These are phyloP conservation scores for Polyporus arcularius DNA, from an alignment of 768 basidiomycete species.

Conservation along the genomic window DNA sequence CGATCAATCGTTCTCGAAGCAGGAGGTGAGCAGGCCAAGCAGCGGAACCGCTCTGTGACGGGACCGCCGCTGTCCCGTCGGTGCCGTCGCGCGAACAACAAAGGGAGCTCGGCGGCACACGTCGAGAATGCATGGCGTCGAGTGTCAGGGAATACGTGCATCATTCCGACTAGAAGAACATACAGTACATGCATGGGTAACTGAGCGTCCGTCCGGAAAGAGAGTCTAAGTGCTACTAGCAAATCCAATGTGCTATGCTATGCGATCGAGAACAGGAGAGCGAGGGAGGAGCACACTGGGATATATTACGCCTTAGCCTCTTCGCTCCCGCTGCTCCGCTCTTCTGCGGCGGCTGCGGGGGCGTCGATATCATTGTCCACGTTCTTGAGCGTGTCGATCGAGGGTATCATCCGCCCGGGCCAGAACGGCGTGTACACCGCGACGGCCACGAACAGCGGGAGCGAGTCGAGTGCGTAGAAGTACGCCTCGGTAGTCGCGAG, in stretches of 20 bases:
- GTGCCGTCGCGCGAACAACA: no score
- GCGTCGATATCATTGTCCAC: neutral
- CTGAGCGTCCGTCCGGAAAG: no score
- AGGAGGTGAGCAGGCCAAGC: no score
- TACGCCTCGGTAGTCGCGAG: constrained; percentile 58
- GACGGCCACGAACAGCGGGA: constrained; percentile 66
- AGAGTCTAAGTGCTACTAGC: no score
- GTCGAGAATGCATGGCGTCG: no score
- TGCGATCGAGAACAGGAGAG: neutral
- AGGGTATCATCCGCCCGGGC: constrained; percentile 58
- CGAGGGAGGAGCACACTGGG: neutral
- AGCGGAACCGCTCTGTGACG: no score
- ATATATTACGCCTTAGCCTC: neutral
- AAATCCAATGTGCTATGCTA: neutral
- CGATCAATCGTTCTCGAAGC: no score
- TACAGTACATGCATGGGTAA: no score
- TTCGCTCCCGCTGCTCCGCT: constrained; percentile 1
- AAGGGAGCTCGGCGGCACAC: no score
- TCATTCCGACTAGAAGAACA: no score
- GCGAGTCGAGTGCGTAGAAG: constrained; percentile 69
- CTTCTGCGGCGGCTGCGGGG: neutral
- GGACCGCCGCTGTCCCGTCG: no score
- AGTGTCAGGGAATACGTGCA: no score
- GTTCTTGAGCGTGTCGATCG: constrained; percentile 13
- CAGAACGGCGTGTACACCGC: constrained; percentile 59